Base-by-base conservation (phyloP, 768 basidiomycete genomes). In the Mycena galericulata region DNA sequence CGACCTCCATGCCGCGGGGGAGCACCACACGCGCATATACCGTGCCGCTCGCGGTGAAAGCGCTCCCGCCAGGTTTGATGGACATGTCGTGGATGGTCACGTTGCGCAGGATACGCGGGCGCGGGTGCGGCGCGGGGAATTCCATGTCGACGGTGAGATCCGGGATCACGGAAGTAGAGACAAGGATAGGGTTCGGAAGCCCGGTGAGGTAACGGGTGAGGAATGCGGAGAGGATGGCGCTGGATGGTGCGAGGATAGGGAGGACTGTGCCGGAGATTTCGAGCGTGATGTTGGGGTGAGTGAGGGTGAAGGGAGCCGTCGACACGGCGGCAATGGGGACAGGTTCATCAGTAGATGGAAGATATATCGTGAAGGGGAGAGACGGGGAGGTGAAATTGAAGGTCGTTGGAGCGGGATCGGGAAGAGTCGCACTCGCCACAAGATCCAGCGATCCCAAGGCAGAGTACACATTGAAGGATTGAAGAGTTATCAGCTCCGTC, bases 71-170 rank as follows among this genome's bases (percentile, higher is more conserved):
- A 0, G 91, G 84, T 67, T 83, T 88, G 63, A 95, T 84, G 72
- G 86, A 87, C 94, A 95, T 95, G 73, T 92, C 85, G 46, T 83
- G 84, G 67, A 95, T 90, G 4, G 91, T 91, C 46, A 95, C 90
- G 69, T 92, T 82, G 15, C 87, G 87, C 17, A 96, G 82, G 38
- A 96, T 80, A 29, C 86, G 81, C 1, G 94, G 93, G 27, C 83
- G 85, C 6, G 89, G 88, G 50, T 82, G 76, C 1, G 91, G 92
- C 1, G 87, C 85, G 3, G 94, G 94, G 73, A 95, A 95, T 1
- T 80, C 77, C 20, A 87, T 81, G 29, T 85, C 73, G 12, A 88
- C 71, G 24, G 79, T 69, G 29, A 90, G 74, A 38, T 76, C 81
- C 0, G 89, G 86, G 60, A 90, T 73, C n/a, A 90, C 76, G 0